Percentiles rank a stretch among this genome's conserved stretches.
phyloP scores from a whole-genome alignment of 2,329 filamentous ascomycete genomes.

The Aspergillus ochraceus region DNA sequence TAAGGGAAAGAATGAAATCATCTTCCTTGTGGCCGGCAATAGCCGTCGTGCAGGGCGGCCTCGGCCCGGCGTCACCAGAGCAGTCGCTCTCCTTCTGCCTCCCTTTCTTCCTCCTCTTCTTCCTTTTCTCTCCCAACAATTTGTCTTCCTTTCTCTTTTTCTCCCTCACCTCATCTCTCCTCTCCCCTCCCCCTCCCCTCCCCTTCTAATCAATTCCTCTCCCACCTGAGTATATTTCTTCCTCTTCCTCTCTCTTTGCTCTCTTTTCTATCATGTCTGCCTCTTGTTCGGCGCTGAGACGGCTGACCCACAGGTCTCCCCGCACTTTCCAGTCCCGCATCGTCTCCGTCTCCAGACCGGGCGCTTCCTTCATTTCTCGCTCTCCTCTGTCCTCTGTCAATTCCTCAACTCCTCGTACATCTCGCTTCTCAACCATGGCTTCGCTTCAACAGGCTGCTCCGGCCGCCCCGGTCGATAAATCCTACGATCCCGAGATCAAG shows the following conservation, averaged over 20 bases:
- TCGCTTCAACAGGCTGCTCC: constrained; percentile 40
- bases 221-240: constrained; percentile 12
- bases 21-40: not conserved
- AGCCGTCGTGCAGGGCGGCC: not conserved
- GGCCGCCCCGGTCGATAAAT: constrained; percentile 42
- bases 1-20: not conserved
- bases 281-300: constrained; percentile 41
- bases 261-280: constrained; percentile 36
- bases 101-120: constrained; percentile 9
- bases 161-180: not conserved
- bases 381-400: constrained; percentile 21
- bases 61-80: not conserved
- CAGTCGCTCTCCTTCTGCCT: constrained; percentile 1
- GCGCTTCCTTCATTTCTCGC: constrained; percentile 36
- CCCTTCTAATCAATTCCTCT: constrained; percentile 15
- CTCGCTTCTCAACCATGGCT: constrained; percentile 46
- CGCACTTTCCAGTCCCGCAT: constrained; percentile 50
- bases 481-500: constrained; percentile 88
- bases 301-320: constrained; percentile 42
- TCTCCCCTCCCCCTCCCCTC: constrained; percentile 1
- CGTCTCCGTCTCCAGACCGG: constrained; percentile 40
- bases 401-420: constrained; percentile 24
- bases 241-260: constrained; percentile 12
- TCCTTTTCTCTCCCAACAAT: not conserved
- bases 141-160: not conserved